phyloP scores from a whole-genome alignment of 495 filamentous ascomycete species.

The Aspergillus sclerotioniger region DNA sequence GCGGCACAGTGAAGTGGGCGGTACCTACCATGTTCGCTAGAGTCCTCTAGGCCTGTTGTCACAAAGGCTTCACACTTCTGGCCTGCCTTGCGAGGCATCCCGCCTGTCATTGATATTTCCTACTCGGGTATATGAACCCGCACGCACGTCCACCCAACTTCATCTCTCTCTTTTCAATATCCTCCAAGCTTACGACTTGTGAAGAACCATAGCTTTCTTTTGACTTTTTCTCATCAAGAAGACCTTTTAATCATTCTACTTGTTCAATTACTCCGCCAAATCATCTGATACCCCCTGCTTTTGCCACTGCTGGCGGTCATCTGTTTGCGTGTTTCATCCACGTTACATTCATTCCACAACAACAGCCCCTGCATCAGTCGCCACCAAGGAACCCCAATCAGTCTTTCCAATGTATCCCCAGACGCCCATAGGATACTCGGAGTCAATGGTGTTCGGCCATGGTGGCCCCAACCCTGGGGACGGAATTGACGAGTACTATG shows the following conservation, averaged over 20 bases:
- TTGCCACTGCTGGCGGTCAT: conserved; percentile 12
- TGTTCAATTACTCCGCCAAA: neutral
- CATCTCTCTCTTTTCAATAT: neutral
- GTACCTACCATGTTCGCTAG: conserved; percentile 28
- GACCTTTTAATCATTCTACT: neutral
- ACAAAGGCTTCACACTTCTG: conserved; percentile 26
- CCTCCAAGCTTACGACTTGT: neutral
- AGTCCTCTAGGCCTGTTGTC: conserved; percentile 43
- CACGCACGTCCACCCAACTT: conserved; percentile 8
- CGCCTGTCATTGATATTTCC: conserved; percentile 30
- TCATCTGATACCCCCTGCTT: conserved; percentile 7
- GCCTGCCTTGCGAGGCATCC: conserved; percentile 42
- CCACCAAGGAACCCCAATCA: conserved; percentile 14
- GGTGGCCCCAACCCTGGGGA: conserved; percentile 24
- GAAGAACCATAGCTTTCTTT: neutral
- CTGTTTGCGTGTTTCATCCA: conserved; percentile 27
- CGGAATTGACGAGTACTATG: conserved; percentile 33
- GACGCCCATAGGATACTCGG: conserved; percentile 17
- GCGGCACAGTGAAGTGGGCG: conserved; percentile 39
- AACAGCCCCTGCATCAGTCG: conserved; percentile 13
- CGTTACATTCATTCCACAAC: conserved; percentile 14
- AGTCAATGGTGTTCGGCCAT: conserved; percentile 28
- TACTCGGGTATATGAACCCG: conserved; percentile 23
- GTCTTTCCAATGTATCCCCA: conserved; percentile 23
- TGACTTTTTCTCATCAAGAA: neutral